Conservation (phyloP, 2,329 filamentous ascomycete species). For the Colletotrichum truncatum region DNA sequence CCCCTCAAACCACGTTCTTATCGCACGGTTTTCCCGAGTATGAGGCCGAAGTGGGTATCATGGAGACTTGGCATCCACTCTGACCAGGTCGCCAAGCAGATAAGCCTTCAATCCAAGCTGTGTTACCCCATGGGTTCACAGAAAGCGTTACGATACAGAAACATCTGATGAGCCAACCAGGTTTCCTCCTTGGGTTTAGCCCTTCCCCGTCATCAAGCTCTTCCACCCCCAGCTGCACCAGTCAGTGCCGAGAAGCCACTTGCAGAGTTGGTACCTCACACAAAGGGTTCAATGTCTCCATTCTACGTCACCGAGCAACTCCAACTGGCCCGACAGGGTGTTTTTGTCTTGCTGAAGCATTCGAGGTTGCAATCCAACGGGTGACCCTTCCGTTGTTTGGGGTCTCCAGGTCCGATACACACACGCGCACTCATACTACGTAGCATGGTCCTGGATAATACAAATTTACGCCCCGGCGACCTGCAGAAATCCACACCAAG, state of each 20-base stretch:
- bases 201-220: conserved; percentile 6
- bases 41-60: conserved; percentile 22
- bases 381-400: neutral
- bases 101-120: conserved; percentile 22
- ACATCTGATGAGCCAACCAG: conserved; percentile 18
- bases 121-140: conserved; percentile 29
- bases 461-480: neutral
- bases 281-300: conserved; percentile 6
- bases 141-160: conserved; percentile 31
- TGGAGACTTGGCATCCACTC: conserved; percentile 16
- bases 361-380: neutral
- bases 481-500: too few relatives aligned
- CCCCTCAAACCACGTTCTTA: neutral
- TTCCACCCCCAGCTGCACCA: neutral
- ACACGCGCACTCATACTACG: too few relatives aligned
- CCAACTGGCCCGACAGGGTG: too few relatives aligned
- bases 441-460: too few relatives aligned
- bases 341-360: too few relatives aligned
- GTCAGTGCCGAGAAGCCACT: conserved; percentile 7
- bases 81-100: conserved; percentile 21
- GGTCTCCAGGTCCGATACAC: neutral
- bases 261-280: neutral
- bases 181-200: conserved; percentile 3
- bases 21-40: conserved; percentile 18
- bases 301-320: conserved; percentile 21